Evolutionary conservation across 1,284 basidiomycete species (phyloP).

Genomic region (Afroboletus lepidellus): DNA sequence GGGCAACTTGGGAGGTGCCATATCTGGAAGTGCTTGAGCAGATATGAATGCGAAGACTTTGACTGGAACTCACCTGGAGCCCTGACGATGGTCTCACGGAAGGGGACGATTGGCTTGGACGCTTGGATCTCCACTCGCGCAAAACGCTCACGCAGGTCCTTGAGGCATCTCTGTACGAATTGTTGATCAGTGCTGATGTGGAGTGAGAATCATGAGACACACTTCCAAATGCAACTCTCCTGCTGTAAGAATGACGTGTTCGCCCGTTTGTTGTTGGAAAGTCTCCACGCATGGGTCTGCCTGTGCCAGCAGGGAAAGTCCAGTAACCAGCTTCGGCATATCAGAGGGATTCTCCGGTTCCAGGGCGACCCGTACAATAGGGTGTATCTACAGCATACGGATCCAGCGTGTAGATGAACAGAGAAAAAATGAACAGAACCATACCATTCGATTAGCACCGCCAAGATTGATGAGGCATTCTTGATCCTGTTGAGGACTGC

Average conservation of each 20-base stretch:
- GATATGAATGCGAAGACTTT: conserved; percentile 1
- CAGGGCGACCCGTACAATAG: conserved; percentile 94
- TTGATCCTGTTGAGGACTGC: conserved; percentile 39
- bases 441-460: conserved; percentile 68
- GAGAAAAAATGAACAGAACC: background rate
- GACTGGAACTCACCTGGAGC: conserved; percentile 58
- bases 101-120: conserved; percentile 96
- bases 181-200: background rate
- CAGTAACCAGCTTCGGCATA: conserved; percentile 88
- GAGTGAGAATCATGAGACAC: conserved; percentile 7
- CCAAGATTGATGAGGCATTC: conserved; percentile 82
- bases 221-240: conserved; percentile 97
- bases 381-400: conserved; percentile 55
- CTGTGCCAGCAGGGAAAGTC: conserved; percentile 88
- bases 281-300: conserved; percentile 98
- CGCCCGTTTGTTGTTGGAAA: conserved; percentile 95
- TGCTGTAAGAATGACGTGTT: conserved; percentile 95
- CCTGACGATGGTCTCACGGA: conserved; percentile 91
- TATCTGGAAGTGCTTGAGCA: conserved; percentile 53
- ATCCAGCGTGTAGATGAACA: conserved; percentile 4
- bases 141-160: conserved; percentile 93
- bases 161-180: conserved; percentile 77
- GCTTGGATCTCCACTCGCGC: conserved; percentile 91
- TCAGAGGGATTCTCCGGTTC: conserved; percentile 90
- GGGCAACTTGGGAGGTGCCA: conserved; percentile 81